Base-by-base conservation (phyloP, 352 stramenopile species). In the Phytophthora rubi region DNA sequence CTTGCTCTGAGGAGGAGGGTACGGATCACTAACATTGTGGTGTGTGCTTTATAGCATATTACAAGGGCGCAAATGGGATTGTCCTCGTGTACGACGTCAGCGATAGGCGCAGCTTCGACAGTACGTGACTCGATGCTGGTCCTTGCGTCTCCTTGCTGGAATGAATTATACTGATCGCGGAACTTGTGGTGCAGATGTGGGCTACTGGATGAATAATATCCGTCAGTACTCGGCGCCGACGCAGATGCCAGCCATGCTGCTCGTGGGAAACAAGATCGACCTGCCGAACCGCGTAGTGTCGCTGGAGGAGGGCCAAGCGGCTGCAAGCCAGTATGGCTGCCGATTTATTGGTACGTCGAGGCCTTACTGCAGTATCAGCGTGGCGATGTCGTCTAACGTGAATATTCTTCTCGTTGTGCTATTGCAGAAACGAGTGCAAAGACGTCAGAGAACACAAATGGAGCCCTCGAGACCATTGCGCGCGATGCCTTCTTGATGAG, bases 161-260 rank as follows among this genome's bases (percentile, higher is more conserved):
- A 52, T 51, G 53, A 67, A 45, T 33, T 48, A 51, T 65, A 68
- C 56, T 72, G 18, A 73, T 62, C 10, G n/a, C 47, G 58, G 13
- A n/a, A 49, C 35, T 39, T 73, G 47, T 70, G 8, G 8, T 71
- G 30, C 52, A 96, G 88, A 98, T 53, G 92, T 98, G 53, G 92
- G 88, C 68, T 98, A 98, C 67, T 98, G 95, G 95, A 98, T 98
- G 91, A 96, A 98, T 66, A 98, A 98, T 68, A 98, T 98, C 61
- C 88, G 94, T 13, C 86, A 95, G 59, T 94, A 97, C 64, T 93
- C 91, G 18, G 81, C 83, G 1, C 80, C 84, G 37, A 80, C 81
- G 54, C 89, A 93, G 68, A 78, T 82, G 73, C 87, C 82, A 23
- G 90, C 80, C 15, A 96, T 93, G 88, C 71, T 97, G 45, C 71